Base-by-base conservation (phyloP, 352 stramenopile genomes). In the Ophiocytium majus region DNA sequence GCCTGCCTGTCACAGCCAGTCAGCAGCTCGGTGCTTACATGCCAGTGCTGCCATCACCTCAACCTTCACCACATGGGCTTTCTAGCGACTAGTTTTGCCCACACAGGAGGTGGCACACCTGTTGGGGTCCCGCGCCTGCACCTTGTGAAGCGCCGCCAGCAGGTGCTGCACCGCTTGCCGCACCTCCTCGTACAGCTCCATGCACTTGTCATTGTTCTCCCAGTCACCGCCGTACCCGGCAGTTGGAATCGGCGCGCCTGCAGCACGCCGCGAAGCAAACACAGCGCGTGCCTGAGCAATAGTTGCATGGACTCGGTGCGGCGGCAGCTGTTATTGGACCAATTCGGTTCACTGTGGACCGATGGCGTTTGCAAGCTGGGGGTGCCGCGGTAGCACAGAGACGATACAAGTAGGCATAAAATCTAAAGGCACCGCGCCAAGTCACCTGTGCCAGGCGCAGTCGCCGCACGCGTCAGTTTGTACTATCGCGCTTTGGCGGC, bases 161-260 rank as follows among this genome's bases (percentile, higher is more conserved):
- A 85, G 82, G 23, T 63, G 31, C 57, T 85, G 36, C 9, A 85
- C 82, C 10, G 43, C 63, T 14, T 31, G 37, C 32, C 57, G 84
- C 1, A 83, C 76, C 17, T 17, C n/a, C n/a, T 63, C 28, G 35
- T 84, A 85, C 0, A 85, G 63, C 76, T 83, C 71, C 32, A 63
- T 84, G 49, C 64, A 82, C 64, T 85, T 85, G 9, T 28, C 50
- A n/a, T 63, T 34, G 82, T 43, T 76, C 32, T 85, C 82, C 82
- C 82, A 85, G 10, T 85, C 82, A 9, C 74, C 34, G 32, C 76
- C 82, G 75, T 80, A 74, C 9, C 76, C 33, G 9, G 43, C 1
- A 9, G 82, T 85, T 33, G 14, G 10, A 23, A 85, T 85, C 5
- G 82, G 74, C 82, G 84, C 50, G 10, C 82, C 66, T 78, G 35